Evolutionary conservation across 768 basidiomycete genomes (phyloP), one percentile per base, ranked within the genome.

Genomic region (Leccinum arenicola): DNA sequence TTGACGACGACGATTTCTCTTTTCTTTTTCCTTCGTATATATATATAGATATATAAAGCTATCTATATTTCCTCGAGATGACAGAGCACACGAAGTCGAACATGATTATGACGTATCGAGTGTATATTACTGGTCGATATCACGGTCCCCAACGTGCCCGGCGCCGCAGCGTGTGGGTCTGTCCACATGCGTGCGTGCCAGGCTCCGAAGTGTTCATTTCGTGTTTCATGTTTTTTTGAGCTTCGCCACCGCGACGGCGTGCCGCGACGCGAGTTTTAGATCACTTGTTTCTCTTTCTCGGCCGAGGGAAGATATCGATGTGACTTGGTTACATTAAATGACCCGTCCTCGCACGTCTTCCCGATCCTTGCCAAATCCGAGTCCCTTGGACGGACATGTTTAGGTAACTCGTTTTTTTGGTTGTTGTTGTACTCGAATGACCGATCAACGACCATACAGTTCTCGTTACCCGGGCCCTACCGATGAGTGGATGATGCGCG

Each of bases 141-240:
- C 38, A n/a, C 38, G 38, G 17, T 17, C 17, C 4, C 14, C 17
- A 40, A n/a, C 9, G 38, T 40, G 17, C 38, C 4, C 38, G 40
- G 40, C 40, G 40, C n/a, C 40, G 40, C 40, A 43, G 2, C 40
- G 40, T 43, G 40, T 43, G 38, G 8, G n/a, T 43, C 9, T 43
- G 38, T n/a, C 17, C 9, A 40, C 17, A 2, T 40, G n/a, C n/a
- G 50, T n/a, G 29, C n/a, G n/a, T n/a, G 54, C 25, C 6, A 21
- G 8, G 21, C 38, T 21, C 15, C 19, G 14, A 33, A 4, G 27
- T 10, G 10, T 38, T 17, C 27, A 6, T 35, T 47, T 58, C 45
- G 57, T 12, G 50, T 50, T 50, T 50, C 50, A 57, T 27, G 55
- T 56, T 45, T 56, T 23, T 23, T 14, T n/a, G 40, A 43, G n/a